Evolutionary conservation across 164 flowering plant species (phyloP), one percentile per base, ranked within the genome.

Genomic region (Paratinospora sagittata): DNA sequence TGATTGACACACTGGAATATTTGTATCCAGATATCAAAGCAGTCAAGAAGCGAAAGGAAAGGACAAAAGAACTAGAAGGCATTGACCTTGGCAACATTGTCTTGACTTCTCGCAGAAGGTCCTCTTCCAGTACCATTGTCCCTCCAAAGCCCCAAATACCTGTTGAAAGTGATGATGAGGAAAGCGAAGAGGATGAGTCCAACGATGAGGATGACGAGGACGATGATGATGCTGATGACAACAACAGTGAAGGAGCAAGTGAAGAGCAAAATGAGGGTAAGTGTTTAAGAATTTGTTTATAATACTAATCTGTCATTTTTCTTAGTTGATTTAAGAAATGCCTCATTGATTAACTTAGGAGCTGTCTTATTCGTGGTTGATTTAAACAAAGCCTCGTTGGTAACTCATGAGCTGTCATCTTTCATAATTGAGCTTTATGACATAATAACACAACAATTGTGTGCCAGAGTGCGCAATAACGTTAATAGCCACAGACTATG

Each of bases 41-140:
- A 27, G 91, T 89, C 26, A 87, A 71, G 77, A 92, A 77, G 87
- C 82, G 76, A 71, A 95, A 95, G 79, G 91, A 90, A 75, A 87
- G 86, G 75, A 95, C 91, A 30, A 89, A 82, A 81, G 97, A 95
- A 82, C 97, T 95, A 58, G 98, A 95, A 78, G 97, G 98, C 77
- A 95, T 95, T 76, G 97, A 95, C 78, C 79, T 74, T 77, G 89
- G 94, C 79, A 95, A 95, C 80, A 92, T 94, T 41, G 90, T 94
- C 13, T 72, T 86, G 72, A 87, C 89, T 76, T 78, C 97, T 68
- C 87, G 97, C 9, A 78, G 97, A 71, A 85, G 97, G 81, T 82
- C 97, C 26, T 75, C 93, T n/a, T 70, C 77, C 47, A 84, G 81
- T 77, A 89, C 79, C 77, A 68, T 79, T 52, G 30, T 86, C 70